Evolutionary conservation across 352 stramenopile species (phyloP).

Genomic region (Peronospora farinosa): DNA sequence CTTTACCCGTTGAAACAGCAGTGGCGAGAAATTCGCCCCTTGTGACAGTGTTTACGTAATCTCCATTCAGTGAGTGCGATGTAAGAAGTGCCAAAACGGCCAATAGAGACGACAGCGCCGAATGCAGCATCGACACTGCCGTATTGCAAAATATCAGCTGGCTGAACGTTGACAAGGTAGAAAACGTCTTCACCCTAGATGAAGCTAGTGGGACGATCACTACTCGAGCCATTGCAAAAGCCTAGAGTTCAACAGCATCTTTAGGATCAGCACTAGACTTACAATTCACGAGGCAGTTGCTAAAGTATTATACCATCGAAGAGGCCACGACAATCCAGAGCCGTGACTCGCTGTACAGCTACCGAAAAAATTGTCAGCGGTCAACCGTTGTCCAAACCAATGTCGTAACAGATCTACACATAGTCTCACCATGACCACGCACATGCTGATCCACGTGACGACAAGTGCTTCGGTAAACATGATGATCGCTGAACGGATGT

Average conservation of each 20-base stretch:
- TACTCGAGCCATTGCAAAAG: constrained; percentile 46
- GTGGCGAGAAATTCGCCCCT: constrained; percentile 46
- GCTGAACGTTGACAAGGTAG: constrained; percentile 33
- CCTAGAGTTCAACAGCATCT: constrained; percentile 17
- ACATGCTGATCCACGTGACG: constrained; percentile 56
- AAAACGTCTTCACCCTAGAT: constrained; percentile 40
- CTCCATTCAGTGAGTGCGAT: constrained; percentile 44
- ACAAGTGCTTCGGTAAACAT: constrained; percentile 61
- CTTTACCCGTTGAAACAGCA: constrained; percentile 52
- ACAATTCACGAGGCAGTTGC: not conserved
- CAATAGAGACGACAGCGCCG: constrained; percentile 46
- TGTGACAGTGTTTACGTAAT: constrained; percentile 38
- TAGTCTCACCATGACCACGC: constrained; percentile 47
- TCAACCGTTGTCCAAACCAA: constrained; percentile 8
- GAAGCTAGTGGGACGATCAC: constrained; percentile 32
- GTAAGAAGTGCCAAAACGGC: constrained; percentile 40
- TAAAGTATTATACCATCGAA: not conserved
- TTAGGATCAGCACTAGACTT: not conserved
- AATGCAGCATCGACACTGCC: constrained; percentile 68
- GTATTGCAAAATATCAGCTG: constrained; percentile 71
- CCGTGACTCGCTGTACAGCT: constrained; percentile 53
- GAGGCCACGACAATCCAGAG: constrained; percentile 61
- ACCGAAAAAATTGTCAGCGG: constrained; percentile 2
- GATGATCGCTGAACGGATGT: not conserved
- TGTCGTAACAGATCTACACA: not conserved